Conservation (phyloP, 345 rosid species). For the Citrus mangshanensis region DNA sequence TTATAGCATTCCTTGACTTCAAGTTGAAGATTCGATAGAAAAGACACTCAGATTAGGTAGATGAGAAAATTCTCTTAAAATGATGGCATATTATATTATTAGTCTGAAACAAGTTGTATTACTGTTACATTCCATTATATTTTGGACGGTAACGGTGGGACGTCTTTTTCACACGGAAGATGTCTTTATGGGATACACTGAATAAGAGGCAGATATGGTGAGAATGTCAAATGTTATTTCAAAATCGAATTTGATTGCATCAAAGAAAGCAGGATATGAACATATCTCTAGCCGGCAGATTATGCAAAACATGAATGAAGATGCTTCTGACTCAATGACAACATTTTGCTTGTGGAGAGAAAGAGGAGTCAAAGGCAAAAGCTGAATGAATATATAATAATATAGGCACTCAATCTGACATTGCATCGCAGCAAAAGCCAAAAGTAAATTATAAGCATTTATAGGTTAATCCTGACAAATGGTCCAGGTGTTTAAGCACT, state of each 20-base stretch:
- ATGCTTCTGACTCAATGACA: slow-evolving; percentile 12
- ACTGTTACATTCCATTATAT: slow-evolving; percentile 4
- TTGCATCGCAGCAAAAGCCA: background rate
- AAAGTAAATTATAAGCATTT: background rate
- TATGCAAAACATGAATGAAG: background rate
- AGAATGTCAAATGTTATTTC: slow-evolving; percentile 2
- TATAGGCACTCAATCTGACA: background rate
- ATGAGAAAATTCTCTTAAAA: slow-evolving; percentile 3
- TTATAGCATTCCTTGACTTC: background rate
- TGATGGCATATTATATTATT: background rate
- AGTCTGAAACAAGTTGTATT: slow-evolving; percentile 1
- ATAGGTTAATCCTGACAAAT: background rate
- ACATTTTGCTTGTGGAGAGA: slow-evolving; percentile 6
- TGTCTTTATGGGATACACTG: background rate
- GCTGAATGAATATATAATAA: background rate
- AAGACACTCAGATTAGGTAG: slow-evolving; percentile 28
- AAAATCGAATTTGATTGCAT: background rate
- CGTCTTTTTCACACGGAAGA: background rate
- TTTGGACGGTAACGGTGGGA: background rate
- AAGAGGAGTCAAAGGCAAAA: background rate
- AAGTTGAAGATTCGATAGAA: slow-evolving; percentile 5
- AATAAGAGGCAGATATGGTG: slow-evolving; percentile 3
- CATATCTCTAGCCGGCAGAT: background rate
- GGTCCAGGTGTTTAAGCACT: background rate
- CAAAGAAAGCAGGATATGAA: slow-evolving; percentile 8